Evolutionary conservation across 495 filamentous ascomycete species (phyloP).

Genomic region (Thozetella sp.): DNA sequence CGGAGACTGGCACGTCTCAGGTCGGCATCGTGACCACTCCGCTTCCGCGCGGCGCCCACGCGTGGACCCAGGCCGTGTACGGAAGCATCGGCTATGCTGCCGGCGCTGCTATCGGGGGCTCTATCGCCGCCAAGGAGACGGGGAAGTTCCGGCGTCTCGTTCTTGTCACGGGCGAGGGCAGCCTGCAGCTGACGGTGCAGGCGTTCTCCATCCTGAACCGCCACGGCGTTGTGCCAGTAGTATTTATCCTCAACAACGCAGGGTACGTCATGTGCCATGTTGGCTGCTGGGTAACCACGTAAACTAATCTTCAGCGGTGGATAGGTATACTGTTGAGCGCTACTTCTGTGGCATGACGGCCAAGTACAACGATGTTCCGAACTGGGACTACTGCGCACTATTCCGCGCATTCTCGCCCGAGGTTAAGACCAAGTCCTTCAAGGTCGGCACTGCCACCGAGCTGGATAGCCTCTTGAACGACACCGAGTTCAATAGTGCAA

Average conservation of each 20-base stretch:
- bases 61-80: conserved; percentile 38
- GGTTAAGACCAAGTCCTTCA: conserved; percentile 25
- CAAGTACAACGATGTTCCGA: conserved; percentile 51
- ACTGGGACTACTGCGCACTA: conserved; percentile 42
- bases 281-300: no score
- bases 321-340: conserved; percentile 51
- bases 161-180: conserved; percentile 40
- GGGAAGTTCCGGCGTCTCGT: conserved; percentile 25
- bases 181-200: conserved; percentile 43
- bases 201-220: conserved; percentile 34
- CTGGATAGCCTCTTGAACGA: conserved; percentile 35
- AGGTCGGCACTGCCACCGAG: conserved; percentile 31
- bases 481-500: conserved; percentile 33
- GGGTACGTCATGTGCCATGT: conserved; percentile 18
- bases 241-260: conserved; percentile 52
- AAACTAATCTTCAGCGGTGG: no score
- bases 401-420: conserved; percentile 37
- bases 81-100: conserved; percentile 43
- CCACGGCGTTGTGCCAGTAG: conserved; percentile 28
- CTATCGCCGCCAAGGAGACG: conserved; percentile 28
- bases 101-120: conserved; percentile 31
- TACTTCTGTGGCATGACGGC: conserved; percentile 47
- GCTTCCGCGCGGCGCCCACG: conserved; percentile 22
- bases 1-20: conserved; percentile 41
- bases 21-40: conserved; percentile 29